phyloP scores from a whole-genome alignment of 2,329 filamentous ascomycete genomes.

The Cadophora sp. region DNA sequence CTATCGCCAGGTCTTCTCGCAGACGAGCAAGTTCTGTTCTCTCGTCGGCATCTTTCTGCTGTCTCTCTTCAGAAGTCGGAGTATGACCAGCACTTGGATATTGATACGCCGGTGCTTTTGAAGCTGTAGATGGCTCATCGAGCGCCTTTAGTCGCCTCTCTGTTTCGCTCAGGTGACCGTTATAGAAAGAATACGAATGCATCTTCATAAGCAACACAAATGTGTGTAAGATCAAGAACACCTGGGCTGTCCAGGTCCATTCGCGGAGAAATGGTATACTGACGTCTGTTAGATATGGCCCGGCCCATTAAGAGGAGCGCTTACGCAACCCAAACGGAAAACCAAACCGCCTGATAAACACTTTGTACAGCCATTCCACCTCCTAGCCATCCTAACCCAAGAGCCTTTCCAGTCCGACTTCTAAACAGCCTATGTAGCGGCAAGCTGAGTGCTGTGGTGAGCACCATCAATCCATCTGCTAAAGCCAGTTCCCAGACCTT shows the following conservation, averaged over 20 bases:
- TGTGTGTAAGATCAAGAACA: slow-evolving; percentile 90
- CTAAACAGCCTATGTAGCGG: slow-evolving; percentile 76
- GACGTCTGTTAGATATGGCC: slow-evolving; percentile 34
- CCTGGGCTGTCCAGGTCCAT: slow-evolving; percentile 98
- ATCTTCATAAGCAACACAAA: slow-evolving; percentile 98
- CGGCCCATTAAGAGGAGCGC: slow-evolving; percentile 36
- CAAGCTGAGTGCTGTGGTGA: slow-evolving; percentile 72
- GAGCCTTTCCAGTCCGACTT: slow-evolving; percentile 53
- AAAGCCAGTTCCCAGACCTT: slow-evolving; percentile 88
- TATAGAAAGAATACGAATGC: slow-evolving; percentile 98
- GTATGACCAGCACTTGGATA: slow-evolving; percentile 63
- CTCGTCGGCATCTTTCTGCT: slow-evolving; percentile 47
- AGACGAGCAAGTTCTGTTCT: slow-evolving; percentile 66
- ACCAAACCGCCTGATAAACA: slow-evolving; percentile 79
- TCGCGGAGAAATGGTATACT: slow-evolving; percentile 81
- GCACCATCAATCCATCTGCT: slow-evolving; percentile 86
- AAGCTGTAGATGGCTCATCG: slow-evolving; percentile 75
- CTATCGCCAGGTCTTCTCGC: slow-evolving; percentile 85
- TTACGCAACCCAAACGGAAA: slow-evolving; percentile 78
- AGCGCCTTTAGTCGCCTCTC: slow-evolving; percentile 80
- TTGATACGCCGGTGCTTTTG: slow-evolving; percentile 73
- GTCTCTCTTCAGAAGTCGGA: slow-evolving; percentile 32
- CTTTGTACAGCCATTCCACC: slow-evolving; percentile 86
- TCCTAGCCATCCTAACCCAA: slow-evolving; percentile 72
- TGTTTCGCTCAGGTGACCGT: slow-evolving; percentile 90